Evolutionary conservation across 2,329 filamentous ascomycete species (phyloP).

Genomic region (Pyricularia sp.): DNA sequence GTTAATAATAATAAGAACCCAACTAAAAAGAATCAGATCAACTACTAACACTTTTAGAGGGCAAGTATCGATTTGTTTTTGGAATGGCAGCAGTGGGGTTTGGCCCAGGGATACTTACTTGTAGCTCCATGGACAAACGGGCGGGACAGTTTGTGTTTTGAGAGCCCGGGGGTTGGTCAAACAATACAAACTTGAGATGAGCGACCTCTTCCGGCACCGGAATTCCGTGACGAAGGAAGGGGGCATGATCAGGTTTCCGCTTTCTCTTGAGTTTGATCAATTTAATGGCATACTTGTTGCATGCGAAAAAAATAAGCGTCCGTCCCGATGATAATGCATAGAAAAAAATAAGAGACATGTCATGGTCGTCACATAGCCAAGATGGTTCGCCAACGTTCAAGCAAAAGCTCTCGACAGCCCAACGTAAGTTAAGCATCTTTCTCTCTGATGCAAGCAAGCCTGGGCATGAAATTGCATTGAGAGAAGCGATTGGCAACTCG

Average conservation of each 20-base stretch:
- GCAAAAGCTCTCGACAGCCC: no score
- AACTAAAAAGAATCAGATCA: neutral
- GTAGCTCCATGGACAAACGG: neutral
- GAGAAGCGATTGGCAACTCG: neutral
- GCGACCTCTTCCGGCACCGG: neutral
- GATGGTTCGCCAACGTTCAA: neutral
- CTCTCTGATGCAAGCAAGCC: neutral
- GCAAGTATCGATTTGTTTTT: neutral
- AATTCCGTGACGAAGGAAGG: neutral
- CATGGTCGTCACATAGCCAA: neutral
- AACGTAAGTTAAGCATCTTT: neutral
- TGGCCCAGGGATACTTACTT: neutral
- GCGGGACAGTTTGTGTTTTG: neutral
- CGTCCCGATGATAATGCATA: no score
- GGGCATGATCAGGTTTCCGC: neutral
- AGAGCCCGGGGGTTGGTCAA: neutral
- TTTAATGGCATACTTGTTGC: no score
- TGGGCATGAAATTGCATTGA: neutral
- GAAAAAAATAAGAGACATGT: no score
- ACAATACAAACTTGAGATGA: neutral
- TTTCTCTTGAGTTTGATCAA: neutral
- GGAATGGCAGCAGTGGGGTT: neutral
- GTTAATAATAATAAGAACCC: neutral
- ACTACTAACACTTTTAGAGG: neutral
- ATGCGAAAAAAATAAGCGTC: no score